Percentiles rank a stretch among this genome's conserved stretches.
Conservation (phyloP, 2,329 filamentous ascomycete species). For the Gyromitra esculenta region DNA sequence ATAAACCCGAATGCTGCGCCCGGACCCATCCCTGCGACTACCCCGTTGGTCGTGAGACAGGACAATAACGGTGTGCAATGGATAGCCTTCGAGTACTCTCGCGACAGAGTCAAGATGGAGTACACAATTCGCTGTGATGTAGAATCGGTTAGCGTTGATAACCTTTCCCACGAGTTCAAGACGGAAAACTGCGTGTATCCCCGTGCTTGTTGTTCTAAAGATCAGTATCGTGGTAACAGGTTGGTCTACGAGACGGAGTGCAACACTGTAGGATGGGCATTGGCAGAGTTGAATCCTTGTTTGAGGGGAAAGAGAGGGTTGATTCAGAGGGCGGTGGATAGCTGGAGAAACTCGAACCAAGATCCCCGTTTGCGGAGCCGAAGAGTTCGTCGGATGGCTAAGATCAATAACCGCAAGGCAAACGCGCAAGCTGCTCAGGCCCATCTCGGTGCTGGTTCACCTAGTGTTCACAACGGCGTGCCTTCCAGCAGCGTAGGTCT, state of each 20-base stretch:
- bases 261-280: slow-evolving; percentile 99
- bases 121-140: slow-evolving; percentile 99
- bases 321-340: slow-evolving; percentile 96
- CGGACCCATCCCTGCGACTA: slow-evolving; percentile 95
- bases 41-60: slow-evolving; percentile 90
- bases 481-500: slow-evolving; percentile 49
- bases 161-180: slow-evolving; percentile 87
- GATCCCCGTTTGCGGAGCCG: slow-evolving; percentile 90
- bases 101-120: slow-evolving; percentile 98
- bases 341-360: slow-evolving; percentile 99
- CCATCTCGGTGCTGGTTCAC: slow-evolving; percentile 56
- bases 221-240: slow-evolving; percentile 95
- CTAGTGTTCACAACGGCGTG: slow-evolving; percentile 55
- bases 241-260: slow-evolving; percentile 98
- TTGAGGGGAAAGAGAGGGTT: slow-evolving; percentile 92
- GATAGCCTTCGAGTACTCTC: slow-evolving; percentile 98
- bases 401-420: slow-evolving; percentile 87
- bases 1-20: slow-evolving; percentile 91
- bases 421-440: slow-evolving; percentile 69
- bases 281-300: slow-evolving; percentile 90
- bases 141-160: slow-evolving; percentile 92
- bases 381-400: slow-evolving; percentile 92
- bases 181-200: slow-evolving; percentile 98
- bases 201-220: slow-evolving; percentile 90
- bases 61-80: slow-evolving; percentile 97